Conservation (phyloP, 495 filamentous ascomycete species). For the Endocarpon pusillum region DNA sequence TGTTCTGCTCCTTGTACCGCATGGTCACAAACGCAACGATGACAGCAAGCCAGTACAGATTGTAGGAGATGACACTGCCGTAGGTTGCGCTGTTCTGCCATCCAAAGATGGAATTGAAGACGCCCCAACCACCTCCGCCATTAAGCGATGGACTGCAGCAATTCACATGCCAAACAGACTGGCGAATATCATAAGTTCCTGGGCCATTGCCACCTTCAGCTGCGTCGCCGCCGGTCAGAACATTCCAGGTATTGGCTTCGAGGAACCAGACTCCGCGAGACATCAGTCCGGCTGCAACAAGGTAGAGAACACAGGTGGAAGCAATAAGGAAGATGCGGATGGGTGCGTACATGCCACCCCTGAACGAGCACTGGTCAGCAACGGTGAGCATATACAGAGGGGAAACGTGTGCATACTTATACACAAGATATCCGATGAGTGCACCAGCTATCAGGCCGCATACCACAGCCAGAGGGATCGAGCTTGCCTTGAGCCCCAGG, state of each 20-base stretch:
- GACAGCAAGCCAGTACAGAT: constrained; percentile 64
- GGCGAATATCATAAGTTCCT: constrained; percentile 72
- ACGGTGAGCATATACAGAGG: constrained; percentile 1
- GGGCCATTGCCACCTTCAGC: constrained; percentile 59
- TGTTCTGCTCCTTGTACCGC: constrained; percentile 50
- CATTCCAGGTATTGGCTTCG: constrained; percentile 46
- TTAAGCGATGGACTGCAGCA: constrained; percentile 60
- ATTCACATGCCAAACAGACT: constrained; percentile 86
- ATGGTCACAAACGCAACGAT: constrained; percentile 43
- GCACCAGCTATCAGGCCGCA: constrained; percentile 46
- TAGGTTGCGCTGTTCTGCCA: constrained; percentile 87
- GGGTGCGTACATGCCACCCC: constrained; percentile 43
- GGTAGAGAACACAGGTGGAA: constrained; percentile 71
- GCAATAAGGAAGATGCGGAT: constrained; percentile 65
- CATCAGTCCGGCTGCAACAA: constrained; percentile 73
- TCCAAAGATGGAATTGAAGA: constrained; percentile 67
- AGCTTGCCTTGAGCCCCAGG: constrained; percentile 49
- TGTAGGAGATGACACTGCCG: constrained; percentile 65
- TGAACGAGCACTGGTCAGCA: constrained; percentile 8
- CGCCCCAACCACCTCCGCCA: constrained; percentile 72
- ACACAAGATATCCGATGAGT: constrained; percentile 52
- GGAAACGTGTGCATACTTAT: constrained; percentile 50
- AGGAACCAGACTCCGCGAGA: constrained; percentile 62
- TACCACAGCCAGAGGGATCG: constrained; percentile 60
- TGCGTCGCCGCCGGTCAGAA: constrained; percentile 51